Conservation (phyloP, 805 yeast species). For the Schwanniomyces occidentalis region DNA sequence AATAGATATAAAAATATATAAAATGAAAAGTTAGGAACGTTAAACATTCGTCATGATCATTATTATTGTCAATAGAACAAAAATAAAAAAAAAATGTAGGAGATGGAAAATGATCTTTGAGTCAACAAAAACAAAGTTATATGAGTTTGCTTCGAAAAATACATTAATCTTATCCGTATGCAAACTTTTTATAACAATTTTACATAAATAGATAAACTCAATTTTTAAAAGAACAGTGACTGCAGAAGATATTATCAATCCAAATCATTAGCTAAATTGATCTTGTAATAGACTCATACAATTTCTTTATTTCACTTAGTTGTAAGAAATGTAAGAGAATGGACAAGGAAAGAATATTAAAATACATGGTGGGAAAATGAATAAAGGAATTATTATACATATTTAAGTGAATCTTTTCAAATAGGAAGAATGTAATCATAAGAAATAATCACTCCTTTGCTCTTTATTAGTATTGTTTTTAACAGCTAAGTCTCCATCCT, state of each 20-base stretch:
- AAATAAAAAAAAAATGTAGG: neutral
- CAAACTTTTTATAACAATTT: no score
- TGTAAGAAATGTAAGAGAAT: no score
- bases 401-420: neutral
- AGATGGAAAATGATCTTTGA: neutral
- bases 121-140: neutral
- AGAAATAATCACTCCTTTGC: conserved; percentile 48
- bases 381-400: neutral
- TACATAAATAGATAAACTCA: no score
- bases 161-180: no score
- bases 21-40: conserved; percentile 3
- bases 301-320: no score
- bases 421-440: conserved; percentile 18
- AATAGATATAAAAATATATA: no score
- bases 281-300: no score
- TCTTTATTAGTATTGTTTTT: conserved; percentile 40
- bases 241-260: no score
- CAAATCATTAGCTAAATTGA: no score
- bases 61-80: conserved; percentile 2
- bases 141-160: no score
- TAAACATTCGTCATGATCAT: conserved; percentile 7
- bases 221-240: no score
- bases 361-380: conserved; percentile 1
- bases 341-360: conserved; percentile 1
- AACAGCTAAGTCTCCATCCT: conserved; percentile 62